These are phyloP conservation scores for Boletales sp. DNA, from an alignment of 768 basidiomycete genomes.

Conservation along the genomic window DNA sequence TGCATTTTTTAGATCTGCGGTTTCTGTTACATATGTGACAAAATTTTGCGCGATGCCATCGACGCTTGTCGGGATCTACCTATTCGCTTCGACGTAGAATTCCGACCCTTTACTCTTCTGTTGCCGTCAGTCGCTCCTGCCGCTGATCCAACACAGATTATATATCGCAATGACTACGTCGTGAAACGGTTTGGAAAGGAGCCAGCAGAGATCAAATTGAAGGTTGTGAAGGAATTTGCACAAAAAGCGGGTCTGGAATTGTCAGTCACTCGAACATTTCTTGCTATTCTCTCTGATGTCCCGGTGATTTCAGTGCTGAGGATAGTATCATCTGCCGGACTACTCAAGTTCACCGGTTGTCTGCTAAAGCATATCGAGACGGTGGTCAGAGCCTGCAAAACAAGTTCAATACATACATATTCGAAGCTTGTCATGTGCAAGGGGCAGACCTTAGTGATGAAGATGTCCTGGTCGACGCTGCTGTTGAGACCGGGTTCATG, in stretches of 20 bases:
- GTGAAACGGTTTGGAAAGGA: constrained; percentile 25
- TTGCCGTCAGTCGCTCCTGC: neutral
- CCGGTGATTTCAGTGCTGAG: constrained; percentile 24
- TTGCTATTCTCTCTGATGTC: neutral
- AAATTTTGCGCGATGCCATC: constrained; percentile 32
- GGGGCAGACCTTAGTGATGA: constrained; percentile 33
- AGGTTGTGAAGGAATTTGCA: constrained; percentile 20
- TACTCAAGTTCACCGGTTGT: constrained; percentile 39
- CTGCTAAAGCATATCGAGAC: constrained; percentile 37
- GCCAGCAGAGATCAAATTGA: constrained; percentile 20
- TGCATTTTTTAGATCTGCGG: constrained; percentile 21
- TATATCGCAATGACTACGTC: constrained; percentile 19
- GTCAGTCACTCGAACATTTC: constrained; percentile 12
- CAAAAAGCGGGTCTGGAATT: constrained; percentile 21
- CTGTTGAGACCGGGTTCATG: constrained; percentile 35
- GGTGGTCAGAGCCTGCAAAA: constrained; percentile 38
- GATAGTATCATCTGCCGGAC: constrained; percentile 38
- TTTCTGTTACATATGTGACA: constrained; percentile 38
- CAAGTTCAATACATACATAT: constrained; percentile 34
- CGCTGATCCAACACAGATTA: neutral
- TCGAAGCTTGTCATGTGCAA: constrained; percentile 37
- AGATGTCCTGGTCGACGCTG: constrained; percentile 33
- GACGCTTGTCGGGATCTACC: constrained; percentile 29
- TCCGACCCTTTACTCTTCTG: constrained; percentile 27
- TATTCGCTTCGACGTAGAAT: constrained; percentile 30